These are phyloP conservation scores for Rhododendron griersonianum DNA, from an alignment of 148 eudicot genomes.

Conservation along the genomic window DNA sequence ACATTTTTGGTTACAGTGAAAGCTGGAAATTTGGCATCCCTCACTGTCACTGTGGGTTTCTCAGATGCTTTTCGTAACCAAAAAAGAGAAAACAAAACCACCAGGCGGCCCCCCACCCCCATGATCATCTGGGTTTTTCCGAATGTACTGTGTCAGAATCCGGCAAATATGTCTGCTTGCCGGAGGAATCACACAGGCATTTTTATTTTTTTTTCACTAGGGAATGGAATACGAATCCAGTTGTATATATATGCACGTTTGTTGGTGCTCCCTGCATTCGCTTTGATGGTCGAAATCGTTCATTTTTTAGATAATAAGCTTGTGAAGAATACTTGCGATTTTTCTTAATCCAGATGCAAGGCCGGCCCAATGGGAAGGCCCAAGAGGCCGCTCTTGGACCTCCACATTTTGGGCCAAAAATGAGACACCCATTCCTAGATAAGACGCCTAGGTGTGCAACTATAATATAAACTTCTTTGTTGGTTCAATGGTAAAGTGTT, in stretches of 20 bases:
- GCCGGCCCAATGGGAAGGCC: too few species aligned
- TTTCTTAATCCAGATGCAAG: too few species aligned
- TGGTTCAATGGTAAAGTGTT: too few species aligned
- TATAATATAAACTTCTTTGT: too few species aligned
- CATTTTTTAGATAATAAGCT: not conserved
- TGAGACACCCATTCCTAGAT: too few species aligned
- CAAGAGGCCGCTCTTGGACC: too few species aligned
- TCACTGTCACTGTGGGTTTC: conserved; percentile 2
- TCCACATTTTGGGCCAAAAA: too few species aligned
- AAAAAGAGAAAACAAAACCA: not conserved
- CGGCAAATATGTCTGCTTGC: conserved; percentile 9
- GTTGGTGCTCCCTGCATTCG: not conserved
- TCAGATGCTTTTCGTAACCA: conserved; percentile 5
- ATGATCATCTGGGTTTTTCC: not conserved
- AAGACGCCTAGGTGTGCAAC: too few species aligned
- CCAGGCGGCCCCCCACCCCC: not conserved
- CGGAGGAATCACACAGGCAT: not conserved
- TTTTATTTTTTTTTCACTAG: not conserved
- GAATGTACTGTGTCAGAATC: conserved; percentile 9
- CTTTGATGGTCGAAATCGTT: not conserved
- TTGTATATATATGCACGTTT: not conserved
- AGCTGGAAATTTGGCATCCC: conserved; percentile 15
- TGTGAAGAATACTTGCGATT: not conserved
- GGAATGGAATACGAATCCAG: not conserved
- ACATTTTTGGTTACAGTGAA: conserved; percentile 23